Percentiles rank a stretch among this genome's conserved stretches.
phyloP scores from a whole-genome alignment of 1,284 basidiomycete species.

The Trametes pubescens region DNA sequence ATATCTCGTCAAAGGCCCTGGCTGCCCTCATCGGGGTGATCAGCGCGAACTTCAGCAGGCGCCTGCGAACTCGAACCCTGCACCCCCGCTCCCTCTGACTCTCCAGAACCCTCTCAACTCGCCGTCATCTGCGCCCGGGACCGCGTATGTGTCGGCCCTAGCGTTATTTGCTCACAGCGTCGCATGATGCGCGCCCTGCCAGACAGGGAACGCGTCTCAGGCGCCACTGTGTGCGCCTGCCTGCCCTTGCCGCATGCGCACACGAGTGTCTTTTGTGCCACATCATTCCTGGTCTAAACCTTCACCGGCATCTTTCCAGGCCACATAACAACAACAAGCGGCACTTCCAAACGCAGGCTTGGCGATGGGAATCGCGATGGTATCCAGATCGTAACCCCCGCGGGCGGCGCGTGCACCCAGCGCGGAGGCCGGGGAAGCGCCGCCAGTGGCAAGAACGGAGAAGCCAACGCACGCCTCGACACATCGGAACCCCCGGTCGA shows the following conservation, averaged over 20 bases:
- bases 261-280: neutral
- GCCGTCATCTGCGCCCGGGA: conserved; percentile 2
- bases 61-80: conserved; percentile 13
- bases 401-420: conserved; percentile 2
- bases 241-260: too few relatives aligned
- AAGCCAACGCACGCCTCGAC: neutral
- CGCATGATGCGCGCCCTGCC: conserved; percentile 4
- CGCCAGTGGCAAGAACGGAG: neutral
- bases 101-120: conserved; percentile 3
- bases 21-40: conserved; percentile 14
- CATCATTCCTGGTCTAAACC: conserved; percentile 1
- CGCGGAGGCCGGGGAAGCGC: conserved; percentile 2
- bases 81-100: neutral
- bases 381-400: conserved; percentile 17
- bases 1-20: neutral
- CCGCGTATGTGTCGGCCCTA: neutral
- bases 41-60: conserved; percentile 10
- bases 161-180: conserved; percentile 3
- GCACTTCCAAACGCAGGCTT: conserved; percentile 1
- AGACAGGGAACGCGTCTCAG: conserved; percentile 7
- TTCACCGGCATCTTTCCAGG: conserved; percentile 6
- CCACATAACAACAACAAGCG: neutral
- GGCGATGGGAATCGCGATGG: conserved; percentile 16
- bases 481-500: conserved; percentile 8
- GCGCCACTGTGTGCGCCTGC: neutral